These are phyloP conservation scores for Penicillium crustosum DNA, from an alignment of 2,329 filamentous ascomycete species.

Conservation along the genomic window DNA sequence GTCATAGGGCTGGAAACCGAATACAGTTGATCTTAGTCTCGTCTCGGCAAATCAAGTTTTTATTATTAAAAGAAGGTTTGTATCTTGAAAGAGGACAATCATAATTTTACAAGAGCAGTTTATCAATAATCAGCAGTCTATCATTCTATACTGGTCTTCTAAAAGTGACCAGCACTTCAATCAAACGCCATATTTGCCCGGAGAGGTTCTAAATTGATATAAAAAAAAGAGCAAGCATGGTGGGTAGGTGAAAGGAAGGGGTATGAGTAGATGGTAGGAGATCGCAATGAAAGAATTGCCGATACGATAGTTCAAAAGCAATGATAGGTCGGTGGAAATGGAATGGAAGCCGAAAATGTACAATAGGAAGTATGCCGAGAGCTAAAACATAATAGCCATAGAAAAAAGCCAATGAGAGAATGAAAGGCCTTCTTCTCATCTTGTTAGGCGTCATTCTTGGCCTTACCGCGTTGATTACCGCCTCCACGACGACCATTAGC, in stretches of 20 bases:
- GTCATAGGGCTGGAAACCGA: not conserved
- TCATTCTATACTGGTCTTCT: not conserved
- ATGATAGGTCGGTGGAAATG: not conserved
- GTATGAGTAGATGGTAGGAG: not conserved
- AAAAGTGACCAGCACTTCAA: not conserved
- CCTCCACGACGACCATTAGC: slow-evolving; percentile 28
- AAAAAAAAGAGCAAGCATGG: not conserved
- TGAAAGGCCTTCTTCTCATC: not conserved
- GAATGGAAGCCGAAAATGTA: not conserved
- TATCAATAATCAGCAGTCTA: not conserved
- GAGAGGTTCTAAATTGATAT: not conserved
- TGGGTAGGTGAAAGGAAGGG: not conserved
- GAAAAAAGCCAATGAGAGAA: not conserved
- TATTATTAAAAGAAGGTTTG: not conserved
- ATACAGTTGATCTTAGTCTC: not conserved
- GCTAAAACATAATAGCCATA: not conserved
- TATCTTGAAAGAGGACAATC: not conserved
- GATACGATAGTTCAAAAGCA: not conserved
- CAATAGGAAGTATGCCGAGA: not conserved
- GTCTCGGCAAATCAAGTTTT: too few relatives aligned
- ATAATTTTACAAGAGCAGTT: not conserved
- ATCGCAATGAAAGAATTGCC: not conserved
- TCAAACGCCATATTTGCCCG: not conserved
- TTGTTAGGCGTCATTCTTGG: slow-evolving; percentile 18
- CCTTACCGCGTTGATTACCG: slow-evolving; percentile 18